Evolutionary conservation across 768 basidiomycete genomes (phyloP).

Genomic region (Rickenella mellea): DNA sequence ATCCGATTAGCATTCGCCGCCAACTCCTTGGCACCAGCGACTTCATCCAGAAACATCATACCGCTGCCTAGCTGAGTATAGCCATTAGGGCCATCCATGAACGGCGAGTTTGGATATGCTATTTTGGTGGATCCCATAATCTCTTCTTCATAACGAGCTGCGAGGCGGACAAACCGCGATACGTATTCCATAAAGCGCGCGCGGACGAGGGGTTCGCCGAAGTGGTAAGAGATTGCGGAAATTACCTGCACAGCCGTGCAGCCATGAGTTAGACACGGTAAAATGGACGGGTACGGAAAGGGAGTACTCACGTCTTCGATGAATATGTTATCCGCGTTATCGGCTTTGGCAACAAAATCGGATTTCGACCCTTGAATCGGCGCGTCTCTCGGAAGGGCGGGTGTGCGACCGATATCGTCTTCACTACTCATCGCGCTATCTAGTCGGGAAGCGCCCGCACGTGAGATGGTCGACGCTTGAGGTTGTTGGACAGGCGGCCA

Average conservation of each 20-base stretch:
- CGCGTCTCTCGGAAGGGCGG: constrained; percentile 38
- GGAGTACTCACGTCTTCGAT: constrained; percentile 78
- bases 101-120: constrained; percentile 55
- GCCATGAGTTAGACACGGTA: not conserved
- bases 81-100: constrained; percentile 34
- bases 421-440: constrained; percentile 57
- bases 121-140: constrained; percentile 61
- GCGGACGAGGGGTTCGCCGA: constrained; percentile 82
- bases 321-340: constrained; percentile 72
- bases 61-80: constrained; percentile 68
- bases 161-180: constrained; percentile 75
- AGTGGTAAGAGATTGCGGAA: constrained; percentile 82
- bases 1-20: constrained; percentile 72
- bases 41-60: constrained; percentile 68
- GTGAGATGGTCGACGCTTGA: constrained; percentile 23
- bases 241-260: constrained; percentile 47
- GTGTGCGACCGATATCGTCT: constrained; percentile 56
- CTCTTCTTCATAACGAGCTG: constrained; percentile 88
- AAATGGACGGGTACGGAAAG: constrained; percentile 1
- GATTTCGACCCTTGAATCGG: constrained; percentile 27
- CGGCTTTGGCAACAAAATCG: constrained; percentile 47
- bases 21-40: constrained; percentile 56
- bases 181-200: constrained; percentile 88
- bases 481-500: constrained; percentile 26
- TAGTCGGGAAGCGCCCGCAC: constrained; percentile 55